These are phyloP conservation scores for Alopecurus myosuroides DNA, from an alignment of 176 grass and related monocot genomes.

Conservation along the genomic window DNA sequence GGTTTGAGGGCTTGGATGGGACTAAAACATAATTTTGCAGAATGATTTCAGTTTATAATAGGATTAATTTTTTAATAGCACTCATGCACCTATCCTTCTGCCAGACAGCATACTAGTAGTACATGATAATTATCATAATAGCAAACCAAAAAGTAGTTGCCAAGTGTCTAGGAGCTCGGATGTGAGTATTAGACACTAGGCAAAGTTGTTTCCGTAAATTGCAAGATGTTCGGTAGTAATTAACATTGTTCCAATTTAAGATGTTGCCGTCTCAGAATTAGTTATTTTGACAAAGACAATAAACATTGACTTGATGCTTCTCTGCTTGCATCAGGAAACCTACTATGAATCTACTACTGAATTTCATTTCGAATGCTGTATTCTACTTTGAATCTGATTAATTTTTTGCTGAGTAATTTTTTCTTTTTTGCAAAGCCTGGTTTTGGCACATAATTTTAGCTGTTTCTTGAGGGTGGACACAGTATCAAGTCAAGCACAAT, in stretches of 20 bases:
- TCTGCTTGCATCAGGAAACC: neutral
- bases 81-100: neutral
- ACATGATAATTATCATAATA: neutral
- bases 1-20: neutral
- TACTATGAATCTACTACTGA: neutral
- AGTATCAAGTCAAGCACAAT: slow-evolving; percentile 1
- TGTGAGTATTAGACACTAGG: neutral
- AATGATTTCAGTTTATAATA: neutral
- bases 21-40: neutral
- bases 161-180: neutral
- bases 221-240: neutral
- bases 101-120: neutral
- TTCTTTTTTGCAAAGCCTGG: neutral
- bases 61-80: neutral
- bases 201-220: neutral
- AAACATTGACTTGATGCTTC: neutral
- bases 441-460: neutral
- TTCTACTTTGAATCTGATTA: neutral
- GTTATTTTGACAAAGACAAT: neutral
- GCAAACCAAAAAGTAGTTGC: neutral
- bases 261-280: neutral
- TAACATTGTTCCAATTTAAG: neutral
- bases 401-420: neutral
- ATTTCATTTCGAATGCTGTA: neutral
- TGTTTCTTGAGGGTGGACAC: neutral